Percentiles rank a stretch among this genome's conserved stretches.
Evolutionary conservation across 2,329 filamentous ascomycete genomes (phyloP).

Genomic region (Sclerotinia minor): DNA sequence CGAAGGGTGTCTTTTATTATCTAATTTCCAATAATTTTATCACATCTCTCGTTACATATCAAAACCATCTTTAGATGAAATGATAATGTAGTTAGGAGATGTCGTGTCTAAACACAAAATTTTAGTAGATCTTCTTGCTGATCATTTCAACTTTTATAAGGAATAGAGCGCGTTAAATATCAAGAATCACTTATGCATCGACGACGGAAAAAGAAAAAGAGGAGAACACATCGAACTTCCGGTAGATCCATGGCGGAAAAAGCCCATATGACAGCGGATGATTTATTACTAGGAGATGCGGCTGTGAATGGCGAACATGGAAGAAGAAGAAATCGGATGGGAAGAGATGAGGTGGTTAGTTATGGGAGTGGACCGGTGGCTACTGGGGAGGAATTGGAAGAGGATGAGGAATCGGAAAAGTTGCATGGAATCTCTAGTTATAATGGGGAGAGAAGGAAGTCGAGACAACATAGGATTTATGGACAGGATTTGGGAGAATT

Average conservation of each 20-base stretch:
- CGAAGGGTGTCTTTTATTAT: constrained; percentile 2
- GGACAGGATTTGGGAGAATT: constrained; percentile 1
- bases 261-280: constrained; percentile 18
- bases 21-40: constrained; percentile 4
- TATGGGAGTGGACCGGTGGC: constrained; percentile 16
- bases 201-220: constrained; percentile 23
- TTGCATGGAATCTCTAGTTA: constrained; percentile 6
- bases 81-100: constrained; percentile 12
- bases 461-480: neutral
- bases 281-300: constrained; percentile 19
- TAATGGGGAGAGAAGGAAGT: constrained; percentile 16
- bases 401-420: constrained; percentile 17
- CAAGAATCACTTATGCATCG: constrained; percentile 18
- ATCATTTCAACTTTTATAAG: constrained; percentile 2
- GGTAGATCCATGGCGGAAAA: constrained; percentile 14
- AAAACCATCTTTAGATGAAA: constrained; percentile 22
- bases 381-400: constrained; percentile 14
- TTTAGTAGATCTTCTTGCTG: constrained; percentile 3
- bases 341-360: constrained; percentile 23
- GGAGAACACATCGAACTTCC: constrained; percentile 20
- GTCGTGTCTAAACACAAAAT: neutral
- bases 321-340: neutral
- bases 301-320: constrained; percentile 14
- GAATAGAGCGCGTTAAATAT: constrained; percentile 11
- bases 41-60: constrained; percentile 14